A percentile compares a stretch with the other conserved stretches of the same genome.
Conservation (phyloP, 192 early-diverging fungal species). For the Glomus cerebriforme region DNA sequence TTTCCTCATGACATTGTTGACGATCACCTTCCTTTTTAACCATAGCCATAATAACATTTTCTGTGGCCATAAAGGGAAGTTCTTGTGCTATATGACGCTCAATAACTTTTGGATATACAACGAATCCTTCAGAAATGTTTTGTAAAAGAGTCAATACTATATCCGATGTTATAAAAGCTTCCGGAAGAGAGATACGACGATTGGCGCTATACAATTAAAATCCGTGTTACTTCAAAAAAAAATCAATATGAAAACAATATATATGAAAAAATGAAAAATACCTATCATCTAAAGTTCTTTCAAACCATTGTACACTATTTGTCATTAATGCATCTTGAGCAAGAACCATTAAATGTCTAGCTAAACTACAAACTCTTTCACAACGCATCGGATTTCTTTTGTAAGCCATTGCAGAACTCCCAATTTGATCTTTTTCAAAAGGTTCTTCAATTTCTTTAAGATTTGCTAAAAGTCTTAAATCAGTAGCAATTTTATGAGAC, state of each 20-base stretch:
- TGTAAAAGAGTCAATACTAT: slow-evolving; percentile 93
- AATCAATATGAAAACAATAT: neutral
- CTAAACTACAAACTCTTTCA: slow-evolving; percentile 94
- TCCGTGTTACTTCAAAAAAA: neutral
- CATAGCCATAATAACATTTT: slow-evolving; percentile 99
- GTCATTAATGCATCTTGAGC: slow-evolving; percentile 87
- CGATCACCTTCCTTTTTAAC: slow-evolving; percentile 95
- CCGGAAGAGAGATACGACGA: slow-evolving; percentile 92
- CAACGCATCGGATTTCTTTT: slow-evolving; percentile 99
- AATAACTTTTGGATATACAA: slow-evolving; percentile 97
- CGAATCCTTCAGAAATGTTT: slow-evolving; percentile 96
- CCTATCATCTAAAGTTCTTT: slow-evolving; percentile 96
- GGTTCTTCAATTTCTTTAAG: slow-evolving; percentile 99
- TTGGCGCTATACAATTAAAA: slow-evolving; percentile 66
- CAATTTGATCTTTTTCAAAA: slow-evolving; percentile 99
- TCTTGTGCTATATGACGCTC: slow-evolving; percentile 88
- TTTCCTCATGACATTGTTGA: slow-evolving; percentile 96
- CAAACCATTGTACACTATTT: slow-evolving; percentile 93
- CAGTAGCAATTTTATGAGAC: slow-evolving; percentile 95
- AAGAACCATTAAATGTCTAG: slow-evolving; percentile 93
- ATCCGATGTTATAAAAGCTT: slow-evolving; percentile 96
- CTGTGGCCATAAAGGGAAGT: slow-evolving; percentile 99
- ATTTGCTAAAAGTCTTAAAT: slow-evolving; percentile 93
- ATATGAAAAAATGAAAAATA: slow-evolving; percentile 5
- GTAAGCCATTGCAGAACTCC: slow-evolving; percentile 98